phyloP scores from a whole-genome alignment of 1,284 basidiomycete genomes.

The Malassezia psittaci region DNA sequence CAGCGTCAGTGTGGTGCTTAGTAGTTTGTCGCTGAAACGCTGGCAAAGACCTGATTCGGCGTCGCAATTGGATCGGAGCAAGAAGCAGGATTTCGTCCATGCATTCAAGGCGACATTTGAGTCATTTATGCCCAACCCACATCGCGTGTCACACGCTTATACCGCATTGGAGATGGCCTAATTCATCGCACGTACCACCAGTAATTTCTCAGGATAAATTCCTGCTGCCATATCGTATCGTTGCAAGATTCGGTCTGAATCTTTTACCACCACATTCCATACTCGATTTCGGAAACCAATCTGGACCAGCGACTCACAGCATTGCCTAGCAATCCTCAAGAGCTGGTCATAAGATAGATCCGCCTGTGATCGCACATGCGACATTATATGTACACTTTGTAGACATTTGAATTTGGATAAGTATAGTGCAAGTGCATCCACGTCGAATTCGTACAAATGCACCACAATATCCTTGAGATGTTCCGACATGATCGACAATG shows the following conservation, averaged over 20 bases:
- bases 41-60: conserved; percentile 32
- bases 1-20: conserved; percentile 86
- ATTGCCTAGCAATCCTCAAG: not conserved
- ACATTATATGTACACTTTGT: conserved; percentile 29
- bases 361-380: conserved; percentile 8
- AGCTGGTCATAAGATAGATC: not conserved
- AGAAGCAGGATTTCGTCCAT: no score
- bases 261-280: conserved; percentile 25
- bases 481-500: conserved; percentile 14
- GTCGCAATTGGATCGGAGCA: no score
- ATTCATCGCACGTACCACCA: conserved; percentile 24
- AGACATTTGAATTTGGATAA: conserved; percentile 23
- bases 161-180: conserved; percentile 8
- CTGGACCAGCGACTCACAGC: conserved; percentile 24
- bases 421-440: conserved; percentile 19
- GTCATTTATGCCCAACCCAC: not conserved
- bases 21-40: conserved; percentile 67
- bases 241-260: conserved; percentile 11
- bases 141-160: not conserved
- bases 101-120: not conserved
- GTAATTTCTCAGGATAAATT: conserved; percentile 31
- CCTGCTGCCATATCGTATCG: conserved; percentile 34
- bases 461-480: conserved; percentile 34
- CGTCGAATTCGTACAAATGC: conserved; percentile 36
- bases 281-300: conserved; percentile 42